Conservation (phyloP, 1,139 yeast genomes). For the Candida albicans region DNA sequence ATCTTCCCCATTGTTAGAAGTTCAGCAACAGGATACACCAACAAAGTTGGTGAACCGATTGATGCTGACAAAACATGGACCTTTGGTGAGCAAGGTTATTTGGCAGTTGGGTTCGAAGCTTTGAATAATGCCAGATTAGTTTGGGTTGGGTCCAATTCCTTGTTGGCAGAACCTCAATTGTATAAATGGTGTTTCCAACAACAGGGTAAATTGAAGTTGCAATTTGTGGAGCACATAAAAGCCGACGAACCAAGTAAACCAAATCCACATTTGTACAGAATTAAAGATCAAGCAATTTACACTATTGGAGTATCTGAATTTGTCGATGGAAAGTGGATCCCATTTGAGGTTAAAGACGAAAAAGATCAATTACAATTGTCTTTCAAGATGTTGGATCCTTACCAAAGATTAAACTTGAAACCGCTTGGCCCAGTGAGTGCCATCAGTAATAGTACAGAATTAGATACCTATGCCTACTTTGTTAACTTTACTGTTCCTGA, state of each 20-base stretch:
- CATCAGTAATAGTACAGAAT: conserved; percentile 32
- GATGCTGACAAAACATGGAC: conserved; percentile 66
- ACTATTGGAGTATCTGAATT: conserved; percentile 69
- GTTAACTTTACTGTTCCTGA: conserved; percentile 76
- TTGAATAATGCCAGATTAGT: conserved; percentile 73
- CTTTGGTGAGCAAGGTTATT: conserved; percentile 74
- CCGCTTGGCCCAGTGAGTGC: conserved; percentile 44
- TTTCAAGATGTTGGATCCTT: conserved; percentile 91
- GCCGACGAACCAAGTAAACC: conserved; percentile 39
- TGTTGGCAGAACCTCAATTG: conserved; percentile 53
- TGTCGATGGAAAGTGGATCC: conserved; percentile 65
- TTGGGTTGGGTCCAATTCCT: conserved; percentile 73
- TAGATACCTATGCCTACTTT: conserved; percentile 37
- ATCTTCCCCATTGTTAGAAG: conserved; percentile 73
- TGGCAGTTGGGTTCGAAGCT: conserved; percentile 83
- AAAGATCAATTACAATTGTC: conserved; percentile 74
- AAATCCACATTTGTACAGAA: conserved; percentile 59
- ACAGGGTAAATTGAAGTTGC: conserved; percentile 60
- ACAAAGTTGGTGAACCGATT: conserved; percentile 36
- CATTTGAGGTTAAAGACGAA: conserved; percentile 47
- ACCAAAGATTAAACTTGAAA: conserved; percentile 69
- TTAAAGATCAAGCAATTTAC: conserved; percentile 67
- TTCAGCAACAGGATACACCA: conserved; percentile 65
- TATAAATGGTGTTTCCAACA: conserved; percentile 77
- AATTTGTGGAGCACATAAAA: conserved; percentile 52